Evolutionary conservation across 73 alveolate genomes (phyloP).

Genomic region (Breviolum minutum): DNA sequence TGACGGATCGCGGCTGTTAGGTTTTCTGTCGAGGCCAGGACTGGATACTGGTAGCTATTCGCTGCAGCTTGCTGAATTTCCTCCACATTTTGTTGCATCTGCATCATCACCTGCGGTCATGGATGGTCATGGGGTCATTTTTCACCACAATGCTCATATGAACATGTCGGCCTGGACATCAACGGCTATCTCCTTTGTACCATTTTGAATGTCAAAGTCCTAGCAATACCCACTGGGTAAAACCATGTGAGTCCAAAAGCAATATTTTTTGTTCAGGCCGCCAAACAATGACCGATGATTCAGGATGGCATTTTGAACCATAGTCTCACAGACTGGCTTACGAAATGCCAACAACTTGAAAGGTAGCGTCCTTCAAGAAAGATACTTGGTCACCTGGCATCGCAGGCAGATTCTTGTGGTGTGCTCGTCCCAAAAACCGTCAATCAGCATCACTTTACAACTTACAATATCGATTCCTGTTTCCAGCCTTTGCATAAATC

Average conservation of each 20-base stretch:
- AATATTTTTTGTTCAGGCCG: not conserved
- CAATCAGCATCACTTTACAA: too few relatives aligned
- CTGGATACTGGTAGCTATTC: conserved; percentile 23
- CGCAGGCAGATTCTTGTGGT: not conserved
- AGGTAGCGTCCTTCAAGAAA: not conserved
- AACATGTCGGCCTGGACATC: conserved; percentile 21
- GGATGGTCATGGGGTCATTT: not conserved
- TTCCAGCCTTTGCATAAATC: conserved; percentile 20
- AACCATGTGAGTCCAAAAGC: too few relatives aligned
- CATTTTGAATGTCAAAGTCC: conserved; percentile 21
- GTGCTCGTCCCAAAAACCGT: too few relatives aligned
- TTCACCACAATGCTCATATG: not conserved
- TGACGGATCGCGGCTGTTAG: not conserved
- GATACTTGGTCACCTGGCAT: conserved; percentile 39
- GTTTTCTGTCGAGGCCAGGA: not conserved
- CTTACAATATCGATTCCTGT: too few relatives aligned
- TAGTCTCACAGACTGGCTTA: too few relatives aligned
- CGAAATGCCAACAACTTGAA: too few relatives aligned
- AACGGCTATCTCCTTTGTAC: conserved; percentile 38
- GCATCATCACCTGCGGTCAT: conserved; percentile 39
- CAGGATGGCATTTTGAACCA: not conserved
- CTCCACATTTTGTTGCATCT: not conserved
- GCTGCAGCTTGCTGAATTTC: conserved; percentile 16
- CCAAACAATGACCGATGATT: not conserved
- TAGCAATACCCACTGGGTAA: not conserved